Base-by-base conservation (phyloP, 169 alveolate genomes). In the Theileria orientalis region DNA sequence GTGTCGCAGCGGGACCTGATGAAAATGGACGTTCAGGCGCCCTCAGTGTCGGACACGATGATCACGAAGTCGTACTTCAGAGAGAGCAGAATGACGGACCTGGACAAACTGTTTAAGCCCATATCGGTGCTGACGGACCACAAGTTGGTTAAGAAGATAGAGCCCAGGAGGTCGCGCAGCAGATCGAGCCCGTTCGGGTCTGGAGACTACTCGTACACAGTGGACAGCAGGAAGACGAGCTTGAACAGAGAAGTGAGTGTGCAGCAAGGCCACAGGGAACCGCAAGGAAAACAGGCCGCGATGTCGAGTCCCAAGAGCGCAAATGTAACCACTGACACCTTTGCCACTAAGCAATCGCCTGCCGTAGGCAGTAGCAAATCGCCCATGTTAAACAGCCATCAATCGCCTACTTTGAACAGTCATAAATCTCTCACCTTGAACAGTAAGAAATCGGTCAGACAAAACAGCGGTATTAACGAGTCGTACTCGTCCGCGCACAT, bases 81-180 rank as follows among this genome's bases (percentile, higher is more conserved):
- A 32, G 42, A 56, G 1, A 25, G 21, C 16, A 56, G 21, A 25
- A 29, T 56, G 25, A 13, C 35, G 32, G 66, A 56, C 16, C 16
- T 25, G 2, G 66, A 56, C 21, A 56, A 30, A 32, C 32, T 56
- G 32, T 30, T 56, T 7, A 56, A 56, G 37, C 69, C 84, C 27
- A 54, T 49, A 7, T 46, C 84, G 25, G 47, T 56, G 21, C 76
- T 74, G 35, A 52, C 70, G 35, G 66, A 72, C 1, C 54, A 52
- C 49, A 75, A 66, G 42, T 51, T 74, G 25, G 76, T 66, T 14
- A 74, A 51, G 68, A 49, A 59, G 21, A 32, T 64, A 52, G 29
- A 29, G 64, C 62, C 62, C 16, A n/a, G n/a, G n/a, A n/a, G n/a
- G n/a, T n/a, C n/a, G n/a, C n/a, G n/a, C n/a, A n/a, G n/a, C n/a